Percentiles rank a stretch among this genome's conserved stretches.
Evolutionary conservation across 352 stramenopile genomes (phyloP).

Genomic region (Phytopythium cucurbitacearum): DNA sequence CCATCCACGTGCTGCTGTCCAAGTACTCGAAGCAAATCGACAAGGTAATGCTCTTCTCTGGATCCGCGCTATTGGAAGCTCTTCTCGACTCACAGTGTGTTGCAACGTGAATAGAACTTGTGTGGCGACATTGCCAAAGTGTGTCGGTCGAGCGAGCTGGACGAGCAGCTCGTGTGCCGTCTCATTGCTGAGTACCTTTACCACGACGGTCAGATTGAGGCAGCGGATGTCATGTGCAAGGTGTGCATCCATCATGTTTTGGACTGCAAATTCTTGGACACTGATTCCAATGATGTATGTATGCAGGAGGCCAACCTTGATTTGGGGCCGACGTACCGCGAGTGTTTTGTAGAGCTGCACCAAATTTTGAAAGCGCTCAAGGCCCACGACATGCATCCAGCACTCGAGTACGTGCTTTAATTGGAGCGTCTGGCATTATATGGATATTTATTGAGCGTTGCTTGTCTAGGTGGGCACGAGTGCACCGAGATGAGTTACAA

Average conservation of each 20-base stretch:
- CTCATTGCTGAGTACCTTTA: constrained; percentile 78
- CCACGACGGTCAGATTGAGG: constrained; percentile 72
- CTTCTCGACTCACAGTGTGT: background rate
- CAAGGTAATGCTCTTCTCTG: constrained; percentile 36
- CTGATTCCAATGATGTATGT: background rate
- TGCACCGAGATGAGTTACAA: constrained; percentile 46
- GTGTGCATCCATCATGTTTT: constrained; percentile 13
- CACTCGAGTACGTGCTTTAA: constrained; percentile 44
- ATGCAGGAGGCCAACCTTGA: constrained; percentile 57
- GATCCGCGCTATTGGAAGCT: background rate
- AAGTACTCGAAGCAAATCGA: constrained; percentile 82
- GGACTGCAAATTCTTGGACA: background rate
- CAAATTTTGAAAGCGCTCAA: constrained; percentile 63
- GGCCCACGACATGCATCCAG: constrained; percentile 53
- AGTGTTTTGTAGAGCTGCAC: constrained; percentile 70
- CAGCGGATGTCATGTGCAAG: constrained; percentile 64
- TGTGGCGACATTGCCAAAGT: constrained; percentile 66
- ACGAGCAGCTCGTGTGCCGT: constrained; percentile 59
- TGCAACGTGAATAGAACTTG: constrained; percentile 30
- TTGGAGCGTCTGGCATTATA: background rate
- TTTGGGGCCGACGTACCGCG: constrained; percentile 37
- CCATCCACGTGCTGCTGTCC: constrained; percentile 62
- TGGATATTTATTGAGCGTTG: constrained; percentile 6
- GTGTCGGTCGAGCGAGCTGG: constrained; percentile 50
- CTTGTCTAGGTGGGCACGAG: constrained; percentile 47